Evolutionary conservation across 2,329 filamentous ascomycete species (phyloP), one percentile per base, ranked within the genome.

Genomic region (Cladosporium sp.): DNA sequence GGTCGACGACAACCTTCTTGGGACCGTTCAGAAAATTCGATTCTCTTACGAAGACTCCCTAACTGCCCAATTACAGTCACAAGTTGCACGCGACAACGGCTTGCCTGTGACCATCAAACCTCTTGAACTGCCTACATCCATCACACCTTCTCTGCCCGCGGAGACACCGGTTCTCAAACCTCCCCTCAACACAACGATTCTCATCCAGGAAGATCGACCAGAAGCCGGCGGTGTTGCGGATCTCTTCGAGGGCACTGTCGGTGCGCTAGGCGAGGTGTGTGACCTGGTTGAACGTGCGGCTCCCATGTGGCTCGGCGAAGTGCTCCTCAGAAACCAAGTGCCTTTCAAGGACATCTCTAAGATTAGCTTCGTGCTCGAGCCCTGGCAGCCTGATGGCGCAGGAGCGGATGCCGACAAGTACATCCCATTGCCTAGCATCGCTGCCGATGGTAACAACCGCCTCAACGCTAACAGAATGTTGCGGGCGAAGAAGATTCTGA

Each of bases 381-480:
- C 94, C 0, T 92, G 84, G 76, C 82, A 89, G 67, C 87, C 90
- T 25, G 45, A 39, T 15, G 37, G 51, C 8, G 30, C 47, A 11
- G 59, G 59, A 9, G 56, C 51, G 9, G 30, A 19, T 17, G 30
- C 47, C 22, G 43, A 50, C 17, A 34, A 50, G 30, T 22, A 36
- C 28, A 50, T 28, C 11, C 47, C 30, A 7, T 77, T 97, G 55
- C 91, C 92, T 0, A 83, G 82, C 57, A 88, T 97, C 51, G 84
- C 88, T 34, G 84, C 85, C 3, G 92, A 96, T 69, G 88, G 80
- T 55, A 96, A 93, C 73, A 93, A 92, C 65, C 87, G 94, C 22
- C 81, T 99, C 54, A 99, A 97, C 72, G 94, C 94, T 11, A 99
- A 97, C 70, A 85, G 93, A 58, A 97, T 99, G 94, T 81, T 99